phyloP scores from a whole-genome alignment of 257 asterid genomes.

The Sherardia arvensis region DNA sequence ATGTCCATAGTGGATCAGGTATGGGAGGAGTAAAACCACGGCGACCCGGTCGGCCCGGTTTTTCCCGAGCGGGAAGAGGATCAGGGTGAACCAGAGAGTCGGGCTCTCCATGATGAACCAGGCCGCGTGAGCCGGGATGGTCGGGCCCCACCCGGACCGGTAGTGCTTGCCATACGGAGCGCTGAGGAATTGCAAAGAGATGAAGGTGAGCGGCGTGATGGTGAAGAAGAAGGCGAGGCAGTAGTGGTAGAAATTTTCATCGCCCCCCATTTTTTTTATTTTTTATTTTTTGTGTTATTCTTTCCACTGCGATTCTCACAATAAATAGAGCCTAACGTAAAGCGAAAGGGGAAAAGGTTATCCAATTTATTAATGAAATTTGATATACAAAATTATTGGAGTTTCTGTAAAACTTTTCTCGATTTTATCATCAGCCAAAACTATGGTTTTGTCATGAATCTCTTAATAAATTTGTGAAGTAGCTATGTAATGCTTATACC shows the following conservation, averaged over 20 bases:
- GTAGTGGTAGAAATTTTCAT: conserved; percentile 25
- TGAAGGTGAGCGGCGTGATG: conserved; percentile 34
- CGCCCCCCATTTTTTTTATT: conserved; percentile 23
- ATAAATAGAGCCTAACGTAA: no score
- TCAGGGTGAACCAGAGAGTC: conserved; percentile 51
- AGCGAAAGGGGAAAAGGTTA: no score
- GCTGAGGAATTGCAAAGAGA: conserved; percentile 50
- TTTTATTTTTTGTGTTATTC: no score
- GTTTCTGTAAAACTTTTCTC: no score
- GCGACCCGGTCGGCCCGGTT: conserved; percentile 34
- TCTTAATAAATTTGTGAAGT: no score
- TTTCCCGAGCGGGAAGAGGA: conserved; percentile 50
- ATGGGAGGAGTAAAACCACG: conserved; percentile 35
- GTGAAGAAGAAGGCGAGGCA: conserved; percentile 29
- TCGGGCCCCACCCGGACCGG: conserved; percentile 61
- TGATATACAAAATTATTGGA: no score
- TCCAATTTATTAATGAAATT: no score
- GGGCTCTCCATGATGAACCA: conserved; percentile 75
- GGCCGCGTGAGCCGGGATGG: conserved; percentile 48
- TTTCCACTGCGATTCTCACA: no score
- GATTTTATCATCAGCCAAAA: no score
- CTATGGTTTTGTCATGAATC: no score
- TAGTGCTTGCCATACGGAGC: conserved; percentile 68
- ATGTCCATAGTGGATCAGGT: conserved; percentile 56
- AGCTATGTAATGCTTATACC: no score